phyloP scores from a whole-genome alignment of 345 rosid genomes.

The Syzygium aqueum region DNA sequence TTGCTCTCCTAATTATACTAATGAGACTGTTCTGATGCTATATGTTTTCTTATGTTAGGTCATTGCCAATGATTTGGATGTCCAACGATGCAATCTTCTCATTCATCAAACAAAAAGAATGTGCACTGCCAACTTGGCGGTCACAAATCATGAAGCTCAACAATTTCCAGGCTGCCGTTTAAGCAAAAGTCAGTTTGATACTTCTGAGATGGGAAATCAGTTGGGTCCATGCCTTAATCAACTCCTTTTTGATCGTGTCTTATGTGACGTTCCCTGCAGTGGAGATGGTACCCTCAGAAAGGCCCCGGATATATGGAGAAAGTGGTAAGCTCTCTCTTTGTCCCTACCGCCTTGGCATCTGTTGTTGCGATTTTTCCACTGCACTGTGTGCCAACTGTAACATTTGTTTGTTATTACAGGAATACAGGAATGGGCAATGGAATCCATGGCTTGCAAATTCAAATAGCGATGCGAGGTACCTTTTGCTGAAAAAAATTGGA shows the following conservation, averaged over 20 bases:
- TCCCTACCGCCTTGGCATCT: not conserved
- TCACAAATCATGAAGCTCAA: slow-evolving; percentile 94
- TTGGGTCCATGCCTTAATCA: slow-evolving; percentile 27
- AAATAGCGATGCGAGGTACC: slow-evolving; percentile 85
- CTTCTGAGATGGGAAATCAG: slow-evolving; percentile 20
- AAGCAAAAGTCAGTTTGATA: slow-evolving; percentile 20
- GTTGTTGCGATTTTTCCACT: not conserved
- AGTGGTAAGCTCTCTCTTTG: slow-evolving; percentile 39
- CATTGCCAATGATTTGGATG: slow-evolving; percentile 92
- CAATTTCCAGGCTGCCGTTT: slow-evolving; percentile 80
- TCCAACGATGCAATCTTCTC: slow-evolving; percentile 94
- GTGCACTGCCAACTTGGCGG: slow-evolving; percentile 92
- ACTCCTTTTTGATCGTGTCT: slow-evolving; percentile 81
- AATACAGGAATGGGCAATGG: slow-evolving; percentile 84
- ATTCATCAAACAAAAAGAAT: slow-evolving; percentile 97
- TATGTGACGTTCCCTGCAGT: slow-evolving; percentile 97
- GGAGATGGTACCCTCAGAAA: slow-evolving; percentile 97
- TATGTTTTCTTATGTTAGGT: slow-evolving; percentile 34
- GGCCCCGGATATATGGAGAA: slow-evolving; percentile 98
- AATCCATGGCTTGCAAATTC: slow-evolving; percentile 79
- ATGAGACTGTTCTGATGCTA: not conserved
- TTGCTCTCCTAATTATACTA: not conserved
- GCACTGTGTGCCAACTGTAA: not conserved
- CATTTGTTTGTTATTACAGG: slow-evolving; percentile 30
- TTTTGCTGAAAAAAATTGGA: not conserved